These are phyloP conservation scores for Penicillium sp. DNA, from an alignment of 2,329 filamentous ascomycete species.

Conservation along the genomic window DNA sequence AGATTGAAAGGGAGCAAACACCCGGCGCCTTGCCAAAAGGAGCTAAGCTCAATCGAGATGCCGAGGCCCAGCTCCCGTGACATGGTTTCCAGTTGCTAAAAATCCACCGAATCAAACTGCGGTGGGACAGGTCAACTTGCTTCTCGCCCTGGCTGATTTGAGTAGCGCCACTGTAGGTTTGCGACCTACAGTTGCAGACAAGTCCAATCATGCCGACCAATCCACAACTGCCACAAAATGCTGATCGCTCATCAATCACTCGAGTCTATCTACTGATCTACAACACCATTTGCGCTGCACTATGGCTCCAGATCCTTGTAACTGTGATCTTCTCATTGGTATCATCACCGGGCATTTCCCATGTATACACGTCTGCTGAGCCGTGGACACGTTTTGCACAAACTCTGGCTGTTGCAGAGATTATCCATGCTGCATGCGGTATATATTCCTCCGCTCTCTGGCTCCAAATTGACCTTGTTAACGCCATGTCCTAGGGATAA, in stretches of 20 bases:
- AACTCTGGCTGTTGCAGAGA: slow-evolving; percentile 28
- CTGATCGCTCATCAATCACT: neutral
- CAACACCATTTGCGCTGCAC: slow-evolving; percentile 24
- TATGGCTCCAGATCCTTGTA: slow-evolving; percentile 30
- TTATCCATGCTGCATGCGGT: slow-evolving; percentile 30
- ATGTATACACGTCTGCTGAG: slow-evolving; percentile 26
- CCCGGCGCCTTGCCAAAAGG: neutral
- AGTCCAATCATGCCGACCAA: neutral
- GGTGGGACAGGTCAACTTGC: too few species aligned
- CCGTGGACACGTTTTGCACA: slow-evolving; percentile 29
- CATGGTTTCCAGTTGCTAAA: neutral
- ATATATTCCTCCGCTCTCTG: neutral
- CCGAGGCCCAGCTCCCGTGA: neutral
- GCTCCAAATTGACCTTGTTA: neutral
- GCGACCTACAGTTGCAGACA: neutral
- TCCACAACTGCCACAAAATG: neutral
- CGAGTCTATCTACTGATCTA: slow-evolving; percentile 28
- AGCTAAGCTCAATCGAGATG: neutral
- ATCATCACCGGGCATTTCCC: slow-evolving; percentile 6
- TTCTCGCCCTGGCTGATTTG: neutral
- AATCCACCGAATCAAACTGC: neutral
- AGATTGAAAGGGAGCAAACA: too few species aligned
- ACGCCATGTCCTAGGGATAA: slow-evolving; percentile 22
- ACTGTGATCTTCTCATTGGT: slow-evolving; percentile 9
- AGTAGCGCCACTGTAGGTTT: too few species aligned